Base-by-base conservation (phyloP, 192 early-diverging fungal genomes). In the Linnemannia elongata region DNA sequence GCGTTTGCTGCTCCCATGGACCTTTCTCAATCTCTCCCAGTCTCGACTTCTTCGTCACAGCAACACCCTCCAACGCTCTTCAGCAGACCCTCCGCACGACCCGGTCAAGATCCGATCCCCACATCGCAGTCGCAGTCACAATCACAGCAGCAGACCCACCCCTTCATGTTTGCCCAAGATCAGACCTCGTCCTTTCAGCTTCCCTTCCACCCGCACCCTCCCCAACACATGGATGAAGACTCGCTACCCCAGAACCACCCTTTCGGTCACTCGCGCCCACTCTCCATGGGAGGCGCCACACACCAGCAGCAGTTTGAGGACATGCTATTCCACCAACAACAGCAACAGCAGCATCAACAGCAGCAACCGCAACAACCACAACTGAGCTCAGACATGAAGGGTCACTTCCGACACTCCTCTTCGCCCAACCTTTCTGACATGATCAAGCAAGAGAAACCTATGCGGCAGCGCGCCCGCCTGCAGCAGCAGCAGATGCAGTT, bases 241-340 rank as follows among this genome's bases (percentile, higher is more conserved):
- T 35, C 47, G 2, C 38, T 68, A 52, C 52, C 66, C 22, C 85
- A 77, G 42, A 69, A 66, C 33, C 49, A 69, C 52, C 73, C 70
- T 12, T 82, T 87, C 55, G 81, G 75, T 71, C 79, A 76, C 45
- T 60, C 75, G 1, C 82, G 82, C 2, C 76, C 75, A n/a, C 57
- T 83, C 0, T 80, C 87, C 24, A 78, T 78, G 66, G 72, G 71
- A 52, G 75, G 76, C 18, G 20, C 54, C 75, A 72, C 60, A 57
- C 74, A 82, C 18, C 76, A 82, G 54, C 83, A 82, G 68, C 85
- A 75, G 39, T 83, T 87, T 39, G 85, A 84, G 42, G 82, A 83
- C 27, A 80, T 89, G 39, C 36, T 83, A 20, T 87, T 74, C 68
- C 80, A 77, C 1, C 80, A 75, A 17, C 69, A 39, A 24, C 49